Evolutionary conservation across 345 rosid species (phyloP).

Genomic region (Litchi chinensis): DNA sequence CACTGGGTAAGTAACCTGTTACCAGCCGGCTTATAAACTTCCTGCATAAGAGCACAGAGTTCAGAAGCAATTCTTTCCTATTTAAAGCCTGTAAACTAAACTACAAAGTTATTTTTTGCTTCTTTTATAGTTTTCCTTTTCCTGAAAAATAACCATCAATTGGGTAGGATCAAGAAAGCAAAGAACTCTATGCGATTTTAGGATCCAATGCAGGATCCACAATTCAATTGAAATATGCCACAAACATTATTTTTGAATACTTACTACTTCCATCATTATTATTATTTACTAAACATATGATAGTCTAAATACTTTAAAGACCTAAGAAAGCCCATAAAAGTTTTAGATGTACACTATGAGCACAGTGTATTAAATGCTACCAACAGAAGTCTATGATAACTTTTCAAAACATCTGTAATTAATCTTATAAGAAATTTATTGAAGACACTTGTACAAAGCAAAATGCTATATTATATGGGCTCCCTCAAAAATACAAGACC

Average conservation of each 20-base stretch:
- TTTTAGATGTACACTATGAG: not conserved
- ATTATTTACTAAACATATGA: not conserved
- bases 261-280: not conserved
- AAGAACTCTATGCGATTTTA: not conserved
- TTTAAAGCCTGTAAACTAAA: not conserved
- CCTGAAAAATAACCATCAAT: not conserved
- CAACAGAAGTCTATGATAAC: not conserved
- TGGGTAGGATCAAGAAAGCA: not conserved
- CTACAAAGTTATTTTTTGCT: not conserved
- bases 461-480: not conserved
- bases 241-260: not conserved
- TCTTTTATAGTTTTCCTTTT: not conserved
- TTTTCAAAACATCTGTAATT: not conserved
- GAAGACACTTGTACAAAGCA: not conserved
- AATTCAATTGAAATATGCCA: not conserved
- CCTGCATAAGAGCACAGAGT: constrained; percentile 42
- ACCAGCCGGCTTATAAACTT: constrained; percentile 52
- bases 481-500: not conserved
- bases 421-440: not conserved
- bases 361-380: not conserved
- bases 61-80: constrained; percentile 1
- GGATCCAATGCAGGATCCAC: not conserved
- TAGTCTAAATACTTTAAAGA: not conserved
- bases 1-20: constrained; percentile 98
- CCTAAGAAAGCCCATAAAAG: not conserved